These are phyloP conservation scores for Pythium insidiosum DNA, from an alignment of 352 stramenopile species.

Conservation along the genomic window DNA sequence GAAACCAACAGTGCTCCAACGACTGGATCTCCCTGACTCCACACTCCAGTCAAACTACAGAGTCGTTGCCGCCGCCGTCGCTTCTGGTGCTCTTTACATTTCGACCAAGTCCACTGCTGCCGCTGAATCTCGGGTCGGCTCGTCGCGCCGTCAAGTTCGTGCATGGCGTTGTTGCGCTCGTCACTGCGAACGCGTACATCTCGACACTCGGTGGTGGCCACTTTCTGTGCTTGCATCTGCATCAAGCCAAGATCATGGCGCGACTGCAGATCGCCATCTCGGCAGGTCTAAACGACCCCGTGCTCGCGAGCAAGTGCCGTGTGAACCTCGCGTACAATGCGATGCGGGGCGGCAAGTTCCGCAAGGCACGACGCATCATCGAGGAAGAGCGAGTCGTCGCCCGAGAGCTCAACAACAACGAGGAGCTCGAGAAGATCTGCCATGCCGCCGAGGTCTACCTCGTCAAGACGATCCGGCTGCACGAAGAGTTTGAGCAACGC, in stretches of 20 bases:
- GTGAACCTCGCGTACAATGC: conserved; percentile 78
- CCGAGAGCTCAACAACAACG: conserved; percentile 32
- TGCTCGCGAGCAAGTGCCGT: conserved; percentile 78
- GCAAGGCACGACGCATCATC: conserved; percentile 42
- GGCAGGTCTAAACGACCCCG: conserved; percentile 55
- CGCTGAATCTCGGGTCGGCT: conserved; percentile 50
- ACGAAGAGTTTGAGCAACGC: no score
- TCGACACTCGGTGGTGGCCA: conserved; percentile 75
- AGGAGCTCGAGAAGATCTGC: conserved; percentile 55
- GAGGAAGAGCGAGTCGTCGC: conserved; percentile 35
- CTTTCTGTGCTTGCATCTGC: conserved; percentile 69
- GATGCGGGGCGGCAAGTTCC: conserved; percentile 59
- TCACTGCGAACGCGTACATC: conserved; percentile 71
- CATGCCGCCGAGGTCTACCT: conserved; percentile 58
- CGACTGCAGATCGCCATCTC: conserved; percentile 76
- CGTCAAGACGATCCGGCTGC: no score
- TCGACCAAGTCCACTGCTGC: conserved; percentile 32
- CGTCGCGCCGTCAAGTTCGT: conserved; percentile 61
- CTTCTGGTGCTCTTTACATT: conserved; percentile 35
- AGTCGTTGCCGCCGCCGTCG: background rate
- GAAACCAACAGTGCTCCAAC: background rate
- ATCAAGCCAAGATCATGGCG: conserved; percentile 63
- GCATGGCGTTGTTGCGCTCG: conserved; percentile 55
- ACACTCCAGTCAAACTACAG: background rate
- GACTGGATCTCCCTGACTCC: conserved; percentile 1